Base-by-base conservation (phyloP, 208 protist genomes). In the Trypanosoma caninum region DNA sequence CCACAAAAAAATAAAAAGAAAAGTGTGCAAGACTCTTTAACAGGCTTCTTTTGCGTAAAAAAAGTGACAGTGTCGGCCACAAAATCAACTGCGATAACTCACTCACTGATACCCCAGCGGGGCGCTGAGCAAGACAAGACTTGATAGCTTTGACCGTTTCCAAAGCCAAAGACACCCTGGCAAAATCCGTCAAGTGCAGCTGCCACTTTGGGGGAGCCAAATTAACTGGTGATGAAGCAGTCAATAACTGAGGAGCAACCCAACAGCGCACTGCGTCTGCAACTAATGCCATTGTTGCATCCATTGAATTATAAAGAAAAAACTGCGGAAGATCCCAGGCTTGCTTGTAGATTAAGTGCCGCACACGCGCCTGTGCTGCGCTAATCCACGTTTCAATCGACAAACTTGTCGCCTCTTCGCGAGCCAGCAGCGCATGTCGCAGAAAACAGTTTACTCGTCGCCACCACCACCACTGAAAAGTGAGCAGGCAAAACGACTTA, bases 401-500 rank as follows among this genome's bases (percentile, higher is more conserved):
- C 8, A 44, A 28, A 51, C 30, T 23, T 8, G 58, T 38, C 6
- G 28, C 22, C 16, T 23, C 33, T 14, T 22, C 44, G 37, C 46
- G 31, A 0, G n/a, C 5, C 20, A 8, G 4, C 23, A 70, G 2
- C 14, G 23, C 23, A 1, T 52, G 23, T 7, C 18, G 30, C 13
- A 58, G 22, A 51, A 46, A 38, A 7, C 58, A 37, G 10, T 34
- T 51, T 14, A 72, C 58, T 27, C 34, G 13, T 25, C 34, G 18
- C 25, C 40, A 41, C 65, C 65, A 72, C 65, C 65, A 72, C 31
- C 51, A 53, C 23, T 65, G 58, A 2, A 72, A 25, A 8, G 48
- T 31, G 11, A 72, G 38, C 9, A 72, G 18, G 31, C 47, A 48
- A 11, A 48, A 37, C 6, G 54, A 40, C 2, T n/a, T 18, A 11